These are phyloP conservation scores for Ascochyta pisi DNA, from an alignment of 2,329 filamentous ascomycete genomes.

Conservation along the genomic window DNA sequence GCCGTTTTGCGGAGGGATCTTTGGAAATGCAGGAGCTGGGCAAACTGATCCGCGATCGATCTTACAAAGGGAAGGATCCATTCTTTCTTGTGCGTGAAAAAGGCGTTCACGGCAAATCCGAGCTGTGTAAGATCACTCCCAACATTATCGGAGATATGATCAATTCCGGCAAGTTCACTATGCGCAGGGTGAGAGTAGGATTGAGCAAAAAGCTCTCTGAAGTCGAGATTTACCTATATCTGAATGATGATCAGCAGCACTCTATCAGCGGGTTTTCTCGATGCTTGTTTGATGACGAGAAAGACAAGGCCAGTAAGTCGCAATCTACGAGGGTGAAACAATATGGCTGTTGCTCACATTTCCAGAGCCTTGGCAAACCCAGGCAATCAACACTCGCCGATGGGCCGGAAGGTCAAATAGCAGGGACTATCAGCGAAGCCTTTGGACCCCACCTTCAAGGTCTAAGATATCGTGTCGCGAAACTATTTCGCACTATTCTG, in stretches of 20 bases:
- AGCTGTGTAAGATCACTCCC: not conserved
- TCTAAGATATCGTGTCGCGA: not conserved
- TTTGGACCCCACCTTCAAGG: not conserved
- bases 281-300: not conserved
- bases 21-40: not conserved
- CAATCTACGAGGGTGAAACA: not conserved
- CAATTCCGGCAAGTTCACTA: not conserved
- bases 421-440: not conserved
- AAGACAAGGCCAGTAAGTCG: not conserved
- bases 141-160: not conserved
- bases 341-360: not conserved
- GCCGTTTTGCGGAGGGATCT: not conserved
- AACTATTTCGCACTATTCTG: not conserved
- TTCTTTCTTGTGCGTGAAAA: not conserved
- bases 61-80: not conserved
- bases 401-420: not conserved
- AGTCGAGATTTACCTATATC: not conserved
- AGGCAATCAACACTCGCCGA: not conserved
- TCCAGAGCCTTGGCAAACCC: not conserved
- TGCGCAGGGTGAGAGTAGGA: not conserved
- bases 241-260: not conserved
- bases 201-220: not conserved
- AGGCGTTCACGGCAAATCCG: not conserved
- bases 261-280: not conserved
- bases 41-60: not conserved